phyloP scores from a whole-genome alignment of 768 basidiomycete genomes.

The Xerocomellus intermedius region DNA sequence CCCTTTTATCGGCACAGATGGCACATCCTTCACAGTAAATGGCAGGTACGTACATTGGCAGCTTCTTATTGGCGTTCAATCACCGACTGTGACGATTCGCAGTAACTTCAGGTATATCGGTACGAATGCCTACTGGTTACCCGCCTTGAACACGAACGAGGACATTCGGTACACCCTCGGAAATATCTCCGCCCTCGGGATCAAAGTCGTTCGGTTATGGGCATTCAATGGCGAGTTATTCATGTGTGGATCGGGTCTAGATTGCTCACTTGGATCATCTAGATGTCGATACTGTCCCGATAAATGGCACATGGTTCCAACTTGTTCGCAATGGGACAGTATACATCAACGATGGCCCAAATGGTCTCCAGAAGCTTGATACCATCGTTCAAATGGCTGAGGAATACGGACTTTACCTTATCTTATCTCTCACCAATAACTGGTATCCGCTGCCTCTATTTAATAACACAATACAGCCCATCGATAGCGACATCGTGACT shows the following conservation, averaged over 20 bases:
- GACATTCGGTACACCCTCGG: constrained; percentile 60
- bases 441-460: constrained; percentile 48
- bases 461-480: constrained; percentile 17
- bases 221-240: constrained; percentile 59
- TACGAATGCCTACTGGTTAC: constrained; percentile 70
- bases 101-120: constrained; percentile 46
- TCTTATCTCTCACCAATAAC: constrained; percentile 61
- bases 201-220: constrained; percentile 66
- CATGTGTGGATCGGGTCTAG: neutral
- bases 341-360: constrained; percentile 56
- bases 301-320: constrained; percentile 65
- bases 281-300: constrained; percentile 55
- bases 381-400: constrained; percentile 54
- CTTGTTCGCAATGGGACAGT: constrained; percentile 52
- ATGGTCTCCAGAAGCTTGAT: constrained; percentile 64
- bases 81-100: constrained; percentile 26
- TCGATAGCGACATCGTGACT: constrained; percentile 5
- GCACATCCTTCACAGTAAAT: constrained; percentile 51
- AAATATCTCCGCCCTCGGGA: constrained; percentile 54
- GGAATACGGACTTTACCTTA: constrained; percentile 50
- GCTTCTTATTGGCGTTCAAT: neutral
- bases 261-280: constrained; percentile 8
- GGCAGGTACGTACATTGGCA: constrained; percentile 41
- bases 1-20: constrained; percentile 45
- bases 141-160: constrained; percentile 47